Conservation (phyloP, 179 eudicot species). For the Beta macrorhiza region DNA sequence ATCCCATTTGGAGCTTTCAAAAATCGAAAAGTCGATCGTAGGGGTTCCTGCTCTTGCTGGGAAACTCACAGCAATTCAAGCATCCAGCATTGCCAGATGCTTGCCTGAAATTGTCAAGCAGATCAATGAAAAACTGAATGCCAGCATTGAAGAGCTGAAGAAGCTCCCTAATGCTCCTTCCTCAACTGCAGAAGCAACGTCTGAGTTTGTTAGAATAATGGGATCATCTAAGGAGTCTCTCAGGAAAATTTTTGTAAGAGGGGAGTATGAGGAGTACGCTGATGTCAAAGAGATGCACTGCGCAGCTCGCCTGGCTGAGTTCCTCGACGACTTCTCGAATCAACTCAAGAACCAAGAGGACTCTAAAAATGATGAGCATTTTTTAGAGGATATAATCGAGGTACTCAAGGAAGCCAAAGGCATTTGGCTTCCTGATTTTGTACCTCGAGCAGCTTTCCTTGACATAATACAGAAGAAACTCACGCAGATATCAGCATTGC, state of each 20-base stretch:
- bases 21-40: conserved; percentile 22
- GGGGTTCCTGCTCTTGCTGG: conserved; percentile 25
- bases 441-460: too few relatives aligned
- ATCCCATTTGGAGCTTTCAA: too few relatives aligned
- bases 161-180: conserved; percentile 15
- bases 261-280: conserved; percentile 17
- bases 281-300: conserved; percentile 25
- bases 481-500: too few relatives aligned
- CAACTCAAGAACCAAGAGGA: not conserved
- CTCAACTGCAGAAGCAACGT: conserved; percentile 16
- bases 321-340: conserved; percentile 9
- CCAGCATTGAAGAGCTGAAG: conserved; percentile 6
- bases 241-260: conserved; percentile 14
- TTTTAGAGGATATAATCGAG: too few relatives aligned
- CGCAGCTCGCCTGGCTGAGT: conserved; percentile 18
- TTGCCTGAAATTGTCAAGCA: conserved; percentile 22
- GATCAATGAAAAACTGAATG: conserved; percentile 21
- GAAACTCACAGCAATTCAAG: conserved; percentile 21
- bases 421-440: too few relatives aligned
- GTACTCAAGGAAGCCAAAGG: too few relatives aligned
- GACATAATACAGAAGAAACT: too few relatives aligned
- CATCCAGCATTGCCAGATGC: conserved; percentile 18
- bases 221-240: conserved; percentile 1
- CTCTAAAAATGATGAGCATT: too few relatives aligned
- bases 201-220: conserved; percentile 5